Conservation (phyloP, 495 filamentous ascomycete genomes). For the Daldinia decipiens region DNA sequence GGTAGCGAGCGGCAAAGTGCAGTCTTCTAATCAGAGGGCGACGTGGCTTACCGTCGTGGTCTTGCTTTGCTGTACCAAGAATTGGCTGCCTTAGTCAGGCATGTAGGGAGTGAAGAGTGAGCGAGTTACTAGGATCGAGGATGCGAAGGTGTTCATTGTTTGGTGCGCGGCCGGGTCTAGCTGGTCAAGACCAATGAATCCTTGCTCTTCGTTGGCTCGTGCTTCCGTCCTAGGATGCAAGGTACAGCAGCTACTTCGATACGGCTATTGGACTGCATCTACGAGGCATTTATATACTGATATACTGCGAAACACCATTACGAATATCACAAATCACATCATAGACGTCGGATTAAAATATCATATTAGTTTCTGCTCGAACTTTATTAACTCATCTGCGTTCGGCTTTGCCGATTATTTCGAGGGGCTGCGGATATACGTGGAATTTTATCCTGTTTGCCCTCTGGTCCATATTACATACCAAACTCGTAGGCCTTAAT, state of each 20-base stretch:
- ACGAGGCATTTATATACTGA: no score
- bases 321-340: constrained; percentile 14
- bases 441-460: constrained; percentile 18
- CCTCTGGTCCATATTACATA: constrained; percentile 34
- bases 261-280: constrained; percentile 1
- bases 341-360: constrained; percentile 13
- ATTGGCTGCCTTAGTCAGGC: neutral
- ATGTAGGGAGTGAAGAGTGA: neutral
- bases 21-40: constrained; percentile 21
- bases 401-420: constrained; percentile 35
- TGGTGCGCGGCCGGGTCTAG: neutral
- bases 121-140: neutral
- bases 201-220: constrained; percentile 12
- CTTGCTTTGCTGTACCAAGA: constrained; percentile 14
- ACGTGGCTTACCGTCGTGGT: constrained; percentile 31
- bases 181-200: constrained; percentile 9
- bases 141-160: neutral
- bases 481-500: constrained; percentile 33
- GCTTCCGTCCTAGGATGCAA: neutral
- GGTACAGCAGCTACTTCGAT: constrained; percentile 8
- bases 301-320: neutral
- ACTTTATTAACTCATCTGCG: constrained; percentile 43
- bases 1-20: constrained; percentile 21
- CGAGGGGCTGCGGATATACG: constrained; percentile 19
- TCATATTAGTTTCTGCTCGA: constrained; percentile 42